These are phyloP conservation scores for Phaeosphaeria sp. DNA, from an alignment of 2,329 filamentous ascomycete genomes.

Conservation along the genomic window DNA sequence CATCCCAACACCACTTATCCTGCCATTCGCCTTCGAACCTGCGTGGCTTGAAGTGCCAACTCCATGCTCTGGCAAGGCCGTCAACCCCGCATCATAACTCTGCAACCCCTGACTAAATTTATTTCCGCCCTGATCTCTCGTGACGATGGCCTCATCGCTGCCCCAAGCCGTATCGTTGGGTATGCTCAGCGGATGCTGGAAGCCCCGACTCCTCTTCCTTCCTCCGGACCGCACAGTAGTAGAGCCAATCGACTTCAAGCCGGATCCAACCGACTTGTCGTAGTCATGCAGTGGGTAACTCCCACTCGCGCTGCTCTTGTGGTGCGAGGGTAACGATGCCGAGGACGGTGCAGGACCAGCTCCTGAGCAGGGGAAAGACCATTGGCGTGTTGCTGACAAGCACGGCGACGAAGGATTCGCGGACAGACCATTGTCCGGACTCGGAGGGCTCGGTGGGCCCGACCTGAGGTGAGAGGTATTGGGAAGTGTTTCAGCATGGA, in stretches of 20 bases:
- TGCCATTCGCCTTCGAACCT: not conserved
- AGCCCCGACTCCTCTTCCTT: constrained; percentile 7
- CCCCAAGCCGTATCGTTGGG: constrained; percentile 10
- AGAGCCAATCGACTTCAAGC: not conserved
- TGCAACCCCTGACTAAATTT: no score
- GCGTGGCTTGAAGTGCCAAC: not conserved
- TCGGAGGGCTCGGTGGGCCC: constrained; percentile 50
- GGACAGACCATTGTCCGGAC: constrained; percentile 49
- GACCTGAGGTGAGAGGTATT: constrained; percentile 30
- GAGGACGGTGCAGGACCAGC: not conserved
- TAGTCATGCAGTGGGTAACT: not conserved
- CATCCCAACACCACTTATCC: not conserved
- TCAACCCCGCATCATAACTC: no score
- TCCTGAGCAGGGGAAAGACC: constrained; percentile 43
- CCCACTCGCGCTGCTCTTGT: not conserved
- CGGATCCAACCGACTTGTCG: not conserved
- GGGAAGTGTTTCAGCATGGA: not conserved
- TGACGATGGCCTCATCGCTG: constrained; percentile 13
- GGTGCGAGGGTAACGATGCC: not conserved
- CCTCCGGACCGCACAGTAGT: not conserved
- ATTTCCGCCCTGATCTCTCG: not conserved
- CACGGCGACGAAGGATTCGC: constrained; percentile 55
- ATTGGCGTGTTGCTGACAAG: constrained; percentile 53
- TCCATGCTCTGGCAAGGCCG: not conserved
- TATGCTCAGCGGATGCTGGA: constrained; percentile 12